Percentiles rank a stretch among this genome's conserved stretches.
Conservation (phyloP, 495 filamentous ascomycete species). For the Neurospora tetraspora region DNA sequence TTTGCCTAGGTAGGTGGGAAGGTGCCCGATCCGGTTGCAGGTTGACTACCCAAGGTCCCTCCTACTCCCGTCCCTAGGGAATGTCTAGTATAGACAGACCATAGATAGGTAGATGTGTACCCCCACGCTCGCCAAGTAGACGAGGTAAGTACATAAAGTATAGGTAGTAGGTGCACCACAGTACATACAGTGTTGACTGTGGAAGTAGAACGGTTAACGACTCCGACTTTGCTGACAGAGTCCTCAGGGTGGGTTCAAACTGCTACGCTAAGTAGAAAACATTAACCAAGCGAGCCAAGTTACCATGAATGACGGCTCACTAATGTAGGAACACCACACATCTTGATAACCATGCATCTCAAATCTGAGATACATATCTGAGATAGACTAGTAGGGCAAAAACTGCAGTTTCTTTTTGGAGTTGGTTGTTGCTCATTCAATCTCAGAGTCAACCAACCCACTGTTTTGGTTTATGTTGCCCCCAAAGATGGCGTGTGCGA, state of each 20-base stretch:
- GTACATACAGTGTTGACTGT: too few species aligned
- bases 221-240: too few species aligned
- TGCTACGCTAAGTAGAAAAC: not conserved
- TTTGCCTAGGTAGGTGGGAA: not conserved
- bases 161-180: too few species aligned
- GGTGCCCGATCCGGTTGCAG: not conserved
- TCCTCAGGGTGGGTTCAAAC: not conserved
- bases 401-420: too few species aligned
- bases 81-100: not conserved
- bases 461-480: too few species aligned
- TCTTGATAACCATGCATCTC: not conserved
- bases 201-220: too few species aligned
- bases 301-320: not conserved
- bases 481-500: too few species aligned
- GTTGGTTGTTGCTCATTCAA: too few species aligned
- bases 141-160: too few species aligned
- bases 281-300: not conserved
- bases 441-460: too few species aligned
- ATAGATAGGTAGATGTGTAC: not conserved
- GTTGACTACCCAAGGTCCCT: not conserved
- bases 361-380: not conserved
- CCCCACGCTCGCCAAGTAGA: too few species aligned
- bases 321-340: not conserved
- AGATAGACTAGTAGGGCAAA: not conserved
- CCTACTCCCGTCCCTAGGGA: too few species aligned